phyloP scores from a whole-genome alignment of 2,329 filamentous ascomycete genomes.

The Trichoderma sp. region DNA sequence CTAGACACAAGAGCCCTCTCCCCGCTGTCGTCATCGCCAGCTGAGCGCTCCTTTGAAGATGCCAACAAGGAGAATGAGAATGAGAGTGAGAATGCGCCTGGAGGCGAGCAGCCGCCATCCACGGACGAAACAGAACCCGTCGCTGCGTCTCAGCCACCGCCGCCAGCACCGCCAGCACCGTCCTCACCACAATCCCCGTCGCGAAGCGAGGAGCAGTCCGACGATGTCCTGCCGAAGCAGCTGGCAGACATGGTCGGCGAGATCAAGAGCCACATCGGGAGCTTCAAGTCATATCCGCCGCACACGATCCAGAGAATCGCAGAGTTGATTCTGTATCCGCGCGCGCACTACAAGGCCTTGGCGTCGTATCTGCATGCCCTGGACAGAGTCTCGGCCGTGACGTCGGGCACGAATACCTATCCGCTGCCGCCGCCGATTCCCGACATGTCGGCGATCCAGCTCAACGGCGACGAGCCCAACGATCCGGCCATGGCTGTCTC shows the following conservation, averaged over 20 bases:
- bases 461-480: constrained; percentile 62
- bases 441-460: constrained; percentile 56
- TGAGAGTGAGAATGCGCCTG: constrained; percentile 58
- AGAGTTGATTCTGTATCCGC: constrained; percentile 79
- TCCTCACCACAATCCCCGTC: not conserved
- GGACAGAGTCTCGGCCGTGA: constrained; percentile 87
- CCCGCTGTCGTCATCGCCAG: constrained; percentile 49
- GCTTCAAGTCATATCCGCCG: constrained; percentile 75
- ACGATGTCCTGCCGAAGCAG: constrained; percentile 61
- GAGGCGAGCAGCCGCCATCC: constrained; percentile 36
- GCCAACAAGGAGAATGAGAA: constrained; percentile 66
- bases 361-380: constrained; percentile 87
- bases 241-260: constrained; percentile 63
- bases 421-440: constrained; percentile 72
- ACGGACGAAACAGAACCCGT: not conserved
- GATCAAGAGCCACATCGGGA: constrained; percentile 62
- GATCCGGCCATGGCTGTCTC: constrained; percentile 44
- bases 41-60: constrained; percentile 52
- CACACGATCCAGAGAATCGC: constrained; percentile 91
- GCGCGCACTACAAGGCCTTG: constrained; percentile 76
- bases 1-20: constrained; percentile 47
- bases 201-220: constrained; percentile 39
- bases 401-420: constrained; percentile 76
- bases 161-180: not conserved
- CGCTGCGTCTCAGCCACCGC: not conserved